These are phyloP conservation scores for Sphenostylis stenocarpa DNA, from an alignment of 306 rosid genomes.

Conservation along the genomic window DNA sequence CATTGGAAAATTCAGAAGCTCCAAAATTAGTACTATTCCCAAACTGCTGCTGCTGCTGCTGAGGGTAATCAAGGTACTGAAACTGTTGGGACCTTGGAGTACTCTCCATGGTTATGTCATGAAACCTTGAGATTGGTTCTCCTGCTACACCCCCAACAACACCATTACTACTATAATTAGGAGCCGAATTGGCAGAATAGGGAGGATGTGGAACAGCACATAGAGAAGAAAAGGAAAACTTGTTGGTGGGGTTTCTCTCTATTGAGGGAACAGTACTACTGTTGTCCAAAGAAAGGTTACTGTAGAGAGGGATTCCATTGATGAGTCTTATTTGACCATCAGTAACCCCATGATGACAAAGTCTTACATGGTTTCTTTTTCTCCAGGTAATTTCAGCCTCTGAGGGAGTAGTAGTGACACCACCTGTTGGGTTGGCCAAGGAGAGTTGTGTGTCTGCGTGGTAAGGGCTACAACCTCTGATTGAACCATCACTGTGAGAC, in stretches of 20 bases:
- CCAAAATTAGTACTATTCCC: constrained; percentile 19
- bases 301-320: constrained; percentile 70
- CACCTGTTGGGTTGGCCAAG: constrained; percentile 28
- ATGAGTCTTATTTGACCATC: constrained; percentile 46
- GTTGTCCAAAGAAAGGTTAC: constrained; percentile 25
- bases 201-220: constrained; percentile 37
- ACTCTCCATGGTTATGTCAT: constrained; percentile 53
- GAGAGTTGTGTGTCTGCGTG: constrained; percentile 50
- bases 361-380: constrained; percentile 26
- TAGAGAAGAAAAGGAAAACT: constrained; percentile 25
- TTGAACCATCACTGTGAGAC: constrained; percentile 54
- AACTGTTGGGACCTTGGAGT: constrained; percentile 39
- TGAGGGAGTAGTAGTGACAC: not conserved
- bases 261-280: not conserved
- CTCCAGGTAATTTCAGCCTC: constrained; percentile 59
- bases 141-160: constrained; percentile 26
- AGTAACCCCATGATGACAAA: constrained; percentile 29
- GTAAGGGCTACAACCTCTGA: constrained; percentile 24
- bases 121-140: constrained; percentile 46
- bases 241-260: not conserved
- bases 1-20: constrained; percentile 48
- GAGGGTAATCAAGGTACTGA: constrained; percentile 33
- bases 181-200: constrained; percentile 24
- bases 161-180: not conserved
- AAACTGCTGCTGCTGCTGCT: constrained; percentile 33